Base-by-base conservation (phyloP, 192 early-diverging fungal species). In the Coemansia sp. region DNA sequence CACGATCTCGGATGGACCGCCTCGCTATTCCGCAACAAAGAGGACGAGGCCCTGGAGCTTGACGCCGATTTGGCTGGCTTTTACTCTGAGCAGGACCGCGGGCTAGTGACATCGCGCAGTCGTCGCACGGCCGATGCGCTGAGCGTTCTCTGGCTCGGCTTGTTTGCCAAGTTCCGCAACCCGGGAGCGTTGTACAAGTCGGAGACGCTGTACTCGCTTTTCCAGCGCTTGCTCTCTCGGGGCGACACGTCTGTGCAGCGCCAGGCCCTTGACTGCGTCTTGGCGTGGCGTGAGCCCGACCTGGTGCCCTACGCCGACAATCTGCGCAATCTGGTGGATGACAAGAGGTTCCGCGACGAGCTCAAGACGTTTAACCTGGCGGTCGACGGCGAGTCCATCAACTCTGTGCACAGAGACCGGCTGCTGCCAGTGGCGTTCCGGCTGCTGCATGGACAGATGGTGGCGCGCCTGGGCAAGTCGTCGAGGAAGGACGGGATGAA, bases 321-420 rank as follows among this genome's bases (percentile, higher is more conserved):
- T 35, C 77, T 99, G 65, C 85, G 85, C 45, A 85, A 84, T 16
- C 73, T 99, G 35, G 73, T 91, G 6, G 89, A 94, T 42, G 95
- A 97, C 25, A 81, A 83, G 50, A 90, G 89, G 63, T 97, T 97
- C 86, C 90, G 96, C n/a, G 95, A 98, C 66, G 88, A 89, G 64
- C 83, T 99, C 21, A 82, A 91, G 26, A 88, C 87, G 1, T 87
- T 96, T 41, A 82, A 91, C 48, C 69, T 95, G 35, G 86, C 86
- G 13, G 77, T 85, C 14, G 77, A 85, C 13, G 86, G 84, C 62
- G 75, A 72, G 5, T 79, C 82, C 0, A 84, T 94, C 55, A 87
- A 91, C 61, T 66, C 78, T 6, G 72, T 84, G 39, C 88, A 95
- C 70, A 87, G 91, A 34, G 81, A 82, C 16, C 85, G 86, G 18